Conservation (phyloP, 768 basidiomycete genomes). For the Auriscalpium orientale region DNA sequence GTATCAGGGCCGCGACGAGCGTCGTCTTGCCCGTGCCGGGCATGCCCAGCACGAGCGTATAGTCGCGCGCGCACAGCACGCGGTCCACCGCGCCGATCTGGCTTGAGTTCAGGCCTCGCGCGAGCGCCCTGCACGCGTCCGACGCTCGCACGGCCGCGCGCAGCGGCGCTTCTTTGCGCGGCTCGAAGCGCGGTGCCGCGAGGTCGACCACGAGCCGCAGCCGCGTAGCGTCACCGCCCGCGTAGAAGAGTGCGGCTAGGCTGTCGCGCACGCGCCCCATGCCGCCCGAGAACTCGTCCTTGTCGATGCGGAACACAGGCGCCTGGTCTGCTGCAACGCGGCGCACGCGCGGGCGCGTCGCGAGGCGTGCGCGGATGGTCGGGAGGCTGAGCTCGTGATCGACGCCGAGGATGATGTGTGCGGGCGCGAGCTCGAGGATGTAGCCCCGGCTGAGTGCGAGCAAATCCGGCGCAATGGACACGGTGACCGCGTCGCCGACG, state of each 20-base stretch:
- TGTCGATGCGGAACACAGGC: slow-evolving; percentile 80
- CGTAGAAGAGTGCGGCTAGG: slow-evolving; percentile 82
- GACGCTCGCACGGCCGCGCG: slow-evolving; percentile 6
- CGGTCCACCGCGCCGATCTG: slow-evolving; percentile 68
- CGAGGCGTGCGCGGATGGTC: slow-evolving; percentile 34
- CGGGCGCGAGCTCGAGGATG: slow-evolving; percentile 62
- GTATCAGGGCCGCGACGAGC: slow-evolving; percentile 84
- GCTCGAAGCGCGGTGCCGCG: slow-evolving; percentile 51
- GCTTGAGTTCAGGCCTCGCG: slow-evolving; percentile 51
- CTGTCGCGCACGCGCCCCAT: slow-evolving; percentile 88
- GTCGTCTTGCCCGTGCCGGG: slow-evolving; percentile 98
- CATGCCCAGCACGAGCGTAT: slow-evolving; percentile 92
- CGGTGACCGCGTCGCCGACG: slow-evolving; percentile 72
- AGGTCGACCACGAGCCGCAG: slow-evolving; percentile 81
- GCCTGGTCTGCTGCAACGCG: slow-evolving; percentile 9
- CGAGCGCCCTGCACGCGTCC: slow-evolving; percentile 2
- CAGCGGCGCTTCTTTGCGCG: slow-evolving; percentile 18
- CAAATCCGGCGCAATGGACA: slow-evolving; percentile 85
- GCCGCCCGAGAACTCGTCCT: slow-evolving; percentile 82
- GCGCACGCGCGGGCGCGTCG: slow-evolving; percentile 22
- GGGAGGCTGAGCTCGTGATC: slow-evolving; percentile 66
- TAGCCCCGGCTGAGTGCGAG: slow-evolving; percentile 80
- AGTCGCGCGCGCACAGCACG: slow-evolving; percentile 77
- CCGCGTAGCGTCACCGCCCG: slow-evolving; percentile 58
- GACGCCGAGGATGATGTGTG: slow-evolving; percentile 66